phyloP scores from a whole-genome alignment of 306 rosid genomes.

The Fragaria nilgerrensis region DNA sequence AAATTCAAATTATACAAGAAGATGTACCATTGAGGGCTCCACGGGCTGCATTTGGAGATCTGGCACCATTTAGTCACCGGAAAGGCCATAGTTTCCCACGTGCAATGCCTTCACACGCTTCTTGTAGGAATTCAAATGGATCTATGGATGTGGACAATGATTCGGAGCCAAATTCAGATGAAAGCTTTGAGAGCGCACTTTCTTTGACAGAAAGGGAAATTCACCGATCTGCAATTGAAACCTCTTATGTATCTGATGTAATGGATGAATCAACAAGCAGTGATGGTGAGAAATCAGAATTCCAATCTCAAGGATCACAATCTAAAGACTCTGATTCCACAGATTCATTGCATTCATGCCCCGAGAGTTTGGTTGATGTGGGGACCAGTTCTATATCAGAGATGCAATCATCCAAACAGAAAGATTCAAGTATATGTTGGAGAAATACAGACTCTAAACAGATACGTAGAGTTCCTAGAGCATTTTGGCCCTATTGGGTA shows the following conservation, averaged over 20 bases:
- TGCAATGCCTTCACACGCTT: slow-evolving; percentile 30
- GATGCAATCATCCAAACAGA: slow-evolving; percentile 40
- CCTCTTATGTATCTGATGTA: slow-evolving; percentile 39
- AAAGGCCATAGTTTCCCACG: slow-evolving; percentile 18
- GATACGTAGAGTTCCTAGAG: slow-evolving; percentile 54
- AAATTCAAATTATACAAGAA: slow-evolving; percentile 87
- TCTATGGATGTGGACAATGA: slow-evolving; percentile 44
- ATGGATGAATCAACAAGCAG: slow-evolving; percentile 53
- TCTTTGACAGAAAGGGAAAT: slow-evolving; percentile 56
- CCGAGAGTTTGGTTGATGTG: slow-evolving; percentile 36
- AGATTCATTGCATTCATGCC: slow-evolving; percentile 37
- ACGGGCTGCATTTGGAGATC: slow-evolving; percentile 60
- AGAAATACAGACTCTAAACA: slow-evolving; percentile 31
- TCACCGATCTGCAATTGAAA: slow-evolving; percentile 49
- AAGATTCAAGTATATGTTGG: slow-evolving; percentile 29
- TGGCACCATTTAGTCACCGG: slow-evolving; percentile 35
- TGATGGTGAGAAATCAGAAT: slow-evolving; percentile 53
- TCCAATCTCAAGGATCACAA: slow-evolving; percentile 35
- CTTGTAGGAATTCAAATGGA: slow-evolving; percentile 29
- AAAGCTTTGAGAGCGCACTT: slow-evolving; percentile 68
- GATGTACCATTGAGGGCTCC: slow-evolving; percentile 76
- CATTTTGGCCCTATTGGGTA: slow-evolving; percentile 86
- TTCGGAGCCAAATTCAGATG: slow-evolving; percentile 65
- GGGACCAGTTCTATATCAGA: slow-evolving; percentile 50
- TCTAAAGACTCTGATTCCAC: slow-evolving; percentile 41